Evolutionary conservation across 2,329 filamentous ascomycete genomes (phyloP), one percentile per base, ranked within the genome.

Genomic region (Fusarium caatingaense): DNA sequence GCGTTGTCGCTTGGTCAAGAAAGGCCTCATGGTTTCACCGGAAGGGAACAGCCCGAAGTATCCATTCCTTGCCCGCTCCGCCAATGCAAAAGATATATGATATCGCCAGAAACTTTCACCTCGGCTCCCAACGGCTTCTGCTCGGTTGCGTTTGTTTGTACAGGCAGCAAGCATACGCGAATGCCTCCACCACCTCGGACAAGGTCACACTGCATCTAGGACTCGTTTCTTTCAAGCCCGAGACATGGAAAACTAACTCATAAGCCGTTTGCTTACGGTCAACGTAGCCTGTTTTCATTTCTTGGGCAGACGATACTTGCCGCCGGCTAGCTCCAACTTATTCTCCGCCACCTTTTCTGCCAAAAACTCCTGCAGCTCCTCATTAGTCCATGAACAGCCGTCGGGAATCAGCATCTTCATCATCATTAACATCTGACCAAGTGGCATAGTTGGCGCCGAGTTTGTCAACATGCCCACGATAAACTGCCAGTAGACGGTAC

Each of bases 391-490:
- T 1, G 93, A 89, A 77, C 97, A 98, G 3, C 94, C 94, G 15
- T 93, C 93, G 1, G 92, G 88, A 55, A 98, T 89, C 62, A 95
- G 87, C 87, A 98, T 95, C 81, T 93, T 93, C 85, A 99, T 86
- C 93, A 98, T 98, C 91, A 94, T 97, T 11, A 90, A 87, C 70
- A 99, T 97, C 77, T 94, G 88, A 58, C 85, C 85, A 63, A 94
- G 83, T 53, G 92, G 91, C 92, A 98, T 96, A 28, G 91, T 81
- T 20, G 87, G 89, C 20, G 91, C 91, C 73, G 93, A 92, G 79
- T 98, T 98, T 66, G 93, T 98, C 80, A 99, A 83, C 96, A 99
- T 98, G 54, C 93, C 93, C 60, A 94, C 85, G 62, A 99, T 94
- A 78, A 97, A 98, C 75, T 94, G 92, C 88, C 92, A 93, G 80